These are phyloP conservation scores for Heterobasidion irregulare DNA, from an alignment of 1,284 basidiomycete species.

Conservation along the genomic window DNA sequence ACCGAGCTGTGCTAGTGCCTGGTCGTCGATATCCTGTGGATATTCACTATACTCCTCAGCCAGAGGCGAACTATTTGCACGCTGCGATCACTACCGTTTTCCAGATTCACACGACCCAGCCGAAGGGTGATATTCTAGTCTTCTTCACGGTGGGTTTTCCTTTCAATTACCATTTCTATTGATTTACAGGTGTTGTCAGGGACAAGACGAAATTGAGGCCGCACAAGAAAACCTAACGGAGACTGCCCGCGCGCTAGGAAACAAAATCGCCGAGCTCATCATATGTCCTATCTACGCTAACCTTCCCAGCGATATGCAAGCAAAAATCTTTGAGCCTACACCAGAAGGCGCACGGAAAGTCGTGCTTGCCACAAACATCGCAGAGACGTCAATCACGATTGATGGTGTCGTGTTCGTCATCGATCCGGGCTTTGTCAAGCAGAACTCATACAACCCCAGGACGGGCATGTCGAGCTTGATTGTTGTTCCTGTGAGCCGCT, in stretches of 20 bases:
- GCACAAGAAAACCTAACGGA: conserved; percentile 95
- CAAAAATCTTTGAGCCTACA: conserved; percentile 98
- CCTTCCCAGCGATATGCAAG: conserved; percentile 97
- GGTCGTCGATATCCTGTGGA: conserved; percentile 97
- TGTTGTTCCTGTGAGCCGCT: conserved; percentile 75
- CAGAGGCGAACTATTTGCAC: conserved; percentile 97
- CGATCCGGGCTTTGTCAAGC: conserved; percentile 96
- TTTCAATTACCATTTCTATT: neutral
- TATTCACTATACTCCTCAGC: conserved; percentile 96
- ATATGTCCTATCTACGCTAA: conserved; percentile 98
- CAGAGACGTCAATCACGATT: conserved; percentile 96
- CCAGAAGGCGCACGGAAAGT: conserved; percentile 95
- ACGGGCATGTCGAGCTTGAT: conserved; percentile 95
- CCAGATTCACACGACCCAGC: conserved; percentile 98
- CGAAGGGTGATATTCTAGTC: conserved; percentile 96
- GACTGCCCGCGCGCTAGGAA: conserved; percentile 89
- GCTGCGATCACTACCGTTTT: conserved; percentile 98
- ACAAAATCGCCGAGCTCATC: conserved; percentile 92
- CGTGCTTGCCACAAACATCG: conserved; percentile 97
- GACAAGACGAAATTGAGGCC: conserved; percentile 98
- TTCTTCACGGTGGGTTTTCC: conserved; percentile 75
- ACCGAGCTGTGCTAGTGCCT: conserved; percentile 55
- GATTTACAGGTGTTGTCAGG: conserved; percentile 33
- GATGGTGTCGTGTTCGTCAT: conserved; percentile 98
- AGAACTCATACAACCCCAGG: conserved; percentile 94